Evolutionary conservation across 768 basidiomycete genomes (phyloP), one percentile per base, ranked within the genome.

Genomic region (Collybia sordida): DNA sequence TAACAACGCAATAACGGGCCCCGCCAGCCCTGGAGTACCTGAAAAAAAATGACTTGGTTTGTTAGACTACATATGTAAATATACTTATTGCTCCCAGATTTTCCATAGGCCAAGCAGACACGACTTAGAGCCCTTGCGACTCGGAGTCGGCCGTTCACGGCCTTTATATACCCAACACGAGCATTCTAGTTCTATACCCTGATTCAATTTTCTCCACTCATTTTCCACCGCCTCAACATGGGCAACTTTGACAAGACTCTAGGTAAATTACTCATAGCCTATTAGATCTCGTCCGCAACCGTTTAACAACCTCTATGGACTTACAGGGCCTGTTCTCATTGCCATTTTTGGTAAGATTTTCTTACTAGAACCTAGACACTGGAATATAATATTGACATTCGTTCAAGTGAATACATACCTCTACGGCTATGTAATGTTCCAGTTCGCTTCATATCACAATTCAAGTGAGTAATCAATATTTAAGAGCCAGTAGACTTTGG

Each of bases 361-460:
- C 7, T 43, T 18, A 28, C 6, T 28, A 17, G n/a, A 28, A 25
- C 21, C 17, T 9, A 22, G 36, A 18, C 9, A 12, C 36, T 34
- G 27, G 0, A 12, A 17, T 17, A 25, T 28, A 38, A 21, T 36
- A 12, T 42, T 28, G 31, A 31, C 40, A 9, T 5, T 7, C 39
- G 14, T 19, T 3, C 46, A 31, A 66, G 64, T 66, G 18, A 64
- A 66, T 37, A 63, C 60, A 15, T 66, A 66, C 48, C 28, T 59
- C 12, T 62, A 54, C 38, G 65, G 65, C 9, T 34, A 62, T 22
- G 59, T 62, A 17, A 58, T 59, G 39, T 54, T 59, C 21, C 62
- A 64, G 42, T 74, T 51, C 65, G 62, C 52, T 57, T 64, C n/a
- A 51, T 72, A 50, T 63, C 67, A 54, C 50, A 58, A 24, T 64